A percentile compares a stretch with the other conserved stretches of the same genome.
Conservation (phyloP, 2,329 filamentous ascomycete genomes). For the Zasmidium angulare region DNA sequence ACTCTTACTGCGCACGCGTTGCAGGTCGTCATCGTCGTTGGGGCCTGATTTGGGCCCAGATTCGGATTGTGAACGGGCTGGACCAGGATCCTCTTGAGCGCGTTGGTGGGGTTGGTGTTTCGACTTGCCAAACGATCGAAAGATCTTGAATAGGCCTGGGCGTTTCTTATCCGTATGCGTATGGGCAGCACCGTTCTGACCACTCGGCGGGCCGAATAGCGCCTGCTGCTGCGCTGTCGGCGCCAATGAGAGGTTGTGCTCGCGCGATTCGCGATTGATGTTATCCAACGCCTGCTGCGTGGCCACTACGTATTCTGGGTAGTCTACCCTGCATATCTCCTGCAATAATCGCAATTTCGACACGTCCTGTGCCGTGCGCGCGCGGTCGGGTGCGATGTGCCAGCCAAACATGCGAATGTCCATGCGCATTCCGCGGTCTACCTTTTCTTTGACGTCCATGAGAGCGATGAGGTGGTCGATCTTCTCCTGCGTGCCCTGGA, state of each 20-base stretch:
- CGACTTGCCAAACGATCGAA: slow-evolving; percentile 27
- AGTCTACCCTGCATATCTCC: slow-evolving; percentile 44
- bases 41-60: not conserved
- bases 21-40: slow-evolving; percentile 1
- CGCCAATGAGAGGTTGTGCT: slow-evolving; percentile 17
- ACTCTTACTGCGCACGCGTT: slow-evolving; percentile 24
- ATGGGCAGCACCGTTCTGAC: not conserved
- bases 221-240: slow-evolving; percentile 12
- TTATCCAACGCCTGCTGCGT: slow-evolving; percentile 45
- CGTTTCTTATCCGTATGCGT: slow-evolving; percentile 22
- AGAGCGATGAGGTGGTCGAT: slow-evolving; percentile 47
- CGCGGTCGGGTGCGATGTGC: slow-evolving; percentile 41
- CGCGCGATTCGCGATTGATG: slow-evolving; percentile 36
- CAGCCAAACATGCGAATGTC: slow-evolving; percentile 51
- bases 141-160: slow-evolving; percentile 28
- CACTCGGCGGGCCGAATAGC: not conserved
- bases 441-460: slow-evolving; percentile 44
- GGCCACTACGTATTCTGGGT: slow-evolving; percentile 46
- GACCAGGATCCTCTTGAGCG: slow-evolving; percentile 20
- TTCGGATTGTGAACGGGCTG: slow-evolving; percentile 31
- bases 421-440: slow-evolving; percentile 45
- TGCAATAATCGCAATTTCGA: slow-evolving; percentile 46
- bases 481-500: slow-evolving; percentile 42
- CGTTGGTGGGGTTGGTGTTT: slow-evolving; percentile 7
- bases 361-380: slow-evolving; percentile 36